Conservation (phyloP, 225 moss, liverwort and hornwort species). For the Bryum argenteum region DNA sequence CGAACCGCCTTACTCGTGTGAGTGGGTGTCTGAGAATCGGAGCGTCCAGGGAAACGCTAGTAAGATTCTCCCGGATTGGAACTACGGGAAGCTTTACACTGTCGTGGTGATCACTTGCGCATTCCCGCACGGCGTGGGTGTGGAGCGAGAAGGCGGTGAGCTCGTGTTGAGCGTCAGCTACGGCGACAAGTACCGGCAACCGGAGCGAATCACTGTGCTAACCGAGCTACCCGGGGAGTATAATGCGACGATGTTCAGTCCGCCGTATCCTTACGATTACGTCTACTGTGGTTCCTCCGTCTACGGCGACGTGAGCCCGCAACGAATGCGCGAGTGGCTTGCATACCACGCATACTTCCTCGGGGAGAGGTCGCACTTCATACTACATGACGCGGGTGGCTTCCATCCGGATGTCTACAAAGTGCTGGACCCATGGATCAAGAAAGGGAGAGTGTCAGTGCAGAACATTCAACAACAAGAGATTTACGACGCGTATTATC, state of each 20-base stretch:
- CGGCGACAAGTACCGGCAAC: conserved; percentile 38
- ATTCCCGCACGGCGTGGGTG: conserved; percentile 41
- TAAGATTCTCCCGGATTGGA: conserved; percentile 50
- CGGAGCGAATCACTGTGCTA: conserved; percentile 41
- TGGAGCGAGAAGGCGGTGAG: conserved; percentile 34
- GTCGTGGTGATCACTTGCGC: conserved; percentile 47
- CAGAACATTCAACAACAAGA: conserved; percentile 50
- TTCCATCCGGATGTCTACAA: conserved; percentile 45
- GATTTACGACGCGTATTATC: conserved; percentile 52
- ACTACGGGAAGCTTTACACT: conserved; percentile 50
- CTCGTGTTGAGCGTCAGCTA: conserved; percentile 41
- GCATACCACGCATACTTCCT: conserved; percentile 48
- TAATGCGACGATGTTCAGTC: conserved; percentile 30
- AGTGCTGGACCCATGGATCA: conserved; percentile 50
- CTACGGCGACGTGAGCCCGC: conserved; percentile 48
- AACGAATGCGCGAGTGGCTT: conserved; percentile 59
- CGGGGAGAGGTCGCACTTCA: conserved; percentile 48
- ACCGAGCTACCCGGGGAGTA: conserved; percentile 33
- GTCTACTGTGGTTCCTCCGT: conserved; percentile 56
- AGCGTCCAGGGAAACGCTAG: conserved; percentile 20
- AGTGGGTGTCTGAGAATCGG: conserved; percentile 29
- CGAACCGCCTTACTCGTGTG: conserved; percentile 29
- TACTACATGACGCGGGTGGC: conserved; percentile 57
- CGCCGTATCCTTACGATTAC: conserved; percentile 39
- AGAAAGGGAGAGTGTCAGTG: conserved; percentile 36